Evolutionary conservation across 2,329 filamentous ascomycete genomes (phyloP), one percentile per base, ranked within the genome.

Genomic region (Orbilia javanica): DNA sequence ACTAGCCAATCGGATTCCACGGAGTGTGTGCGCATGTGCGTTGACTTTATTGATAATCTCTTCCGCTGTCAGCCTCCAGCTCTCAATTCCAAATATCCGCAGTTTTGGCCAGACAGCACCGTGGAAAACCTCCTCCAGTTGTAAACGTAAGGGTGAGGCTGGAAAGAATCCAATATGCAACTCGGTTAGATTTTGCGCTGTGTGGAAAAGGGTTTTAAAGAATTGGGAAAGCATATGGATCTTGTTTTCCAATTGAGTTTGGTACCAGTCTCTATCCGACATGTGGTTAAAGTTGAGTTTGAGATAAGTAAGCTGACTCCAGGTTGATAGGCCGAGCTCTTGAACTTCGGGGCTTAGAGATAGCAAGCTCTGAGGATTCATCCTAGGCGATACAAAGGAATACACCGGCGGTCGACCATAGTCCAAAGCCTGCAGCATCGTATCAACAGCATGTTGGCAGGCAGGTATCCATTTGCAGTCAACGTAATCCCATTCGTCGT

Each of bases 161-260:
- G 87, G 86, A 0, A 88, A 88, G 80, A 91, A 92, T 2, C 90
- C 89, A 36, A 92, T 85, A 80, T 92, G 89, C 18, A 92, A 84
- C 20, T 89, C 87, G 74, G 88, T 86, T 81, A 92, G 87, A 74
- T 89, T 89, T 65, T 85, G 86, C 3, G 90, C 88, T 8, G 88
- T 86, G 2, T 83, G 84, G 80, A 92, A 90, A 25, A 91, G 86
- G 4, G 85, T 86, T 50, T 86, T 85, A 79, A 91, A 91, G 7
- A 89, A 84, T 2, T 83, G 82, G 2, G 89, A 90, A 0, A 92
- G 84, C 74, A 88, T 86, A 20, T 84, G 84, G 84, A 91, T 89
- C 72, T 87, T 87, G 31, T 85, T 84, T 79, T 89, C 88, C 15
- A 91, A 73, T 55, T 79, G 68, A 2, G 79, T 79, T 27, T 80